These are phyloP conservation scores for Monosporascus sp. DNA, from an alignment of 2,329 filamentous ascomycete genomes.

Conservation along the genomic window DNA sequence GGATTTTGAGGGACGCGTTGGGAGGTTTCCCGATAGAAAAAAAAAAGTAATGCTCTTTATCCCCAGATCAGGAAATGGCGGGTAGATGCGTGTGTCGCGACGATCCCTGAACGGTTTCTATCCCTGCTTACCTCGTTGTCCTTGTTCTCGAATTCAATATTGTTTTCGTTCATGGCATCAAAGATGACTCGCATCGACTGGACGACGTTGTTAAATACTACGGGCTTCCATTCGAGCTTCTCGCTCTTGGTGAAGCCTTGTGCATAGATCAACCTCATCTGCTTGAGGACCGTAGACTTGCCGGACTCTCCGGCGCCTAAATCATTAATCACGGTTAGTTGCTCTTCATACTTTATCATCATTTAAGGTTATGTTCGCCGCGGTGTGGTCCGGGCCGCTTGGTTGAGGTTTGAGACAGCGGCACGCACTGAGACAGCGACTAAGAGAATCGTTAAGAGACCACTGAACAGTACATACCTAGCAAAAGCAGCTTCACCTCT, in stretches of 20 bases:
- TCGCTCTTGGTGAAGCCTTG: conserved; percentile 87
- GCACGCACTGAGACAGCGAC: conserved; percentile 12
- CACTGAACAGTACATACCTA: conserved; percentile 57
- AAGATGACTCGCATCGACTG: conserved; percentile 87
- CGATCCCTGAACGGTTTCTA: not conserved
- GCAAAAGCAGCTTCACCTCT: conserved; percentile 88
- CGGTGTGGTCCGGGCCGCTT: no score
- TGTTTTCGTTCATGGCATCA: conserved; percentile 84
- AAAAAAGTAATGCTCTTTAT: no score
- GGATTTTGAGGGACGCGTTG: not conserved
- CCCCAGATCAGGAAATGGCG: not conserved
- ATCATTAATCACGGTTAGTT: conserved; percentile 4
- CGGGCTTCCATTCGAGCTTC: conserved; percentile 87
- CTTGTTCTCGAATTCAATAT: conserved; percentile 70
- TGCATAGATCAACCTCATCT: conserved; percentile 97
- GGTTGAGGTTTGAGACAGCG: conserved; percentile 17
- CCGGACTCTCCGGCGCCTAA: conserved; percentile 89
- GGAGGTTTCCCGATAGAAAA: no score
- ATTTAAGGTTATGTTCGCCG: not conserved
- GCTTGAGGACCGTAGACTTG: conserved; percentile 95
- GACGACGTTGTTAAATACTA: conserved; percentile 92
- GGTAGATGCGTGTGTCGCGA: conserved; percentile 3
- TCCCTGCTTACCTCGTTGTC: conserved; percentile 65
- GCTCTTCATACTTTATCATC: conserved; percentile 5
- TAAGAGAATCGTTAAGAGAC: conserved; percentile 1